Evolutionary conservation across 2,329 filamentous ascomycete species (phyloP), one percentile per base, ranked within the genome.

Genomic region (Fusarium transvaalense): DNA sequence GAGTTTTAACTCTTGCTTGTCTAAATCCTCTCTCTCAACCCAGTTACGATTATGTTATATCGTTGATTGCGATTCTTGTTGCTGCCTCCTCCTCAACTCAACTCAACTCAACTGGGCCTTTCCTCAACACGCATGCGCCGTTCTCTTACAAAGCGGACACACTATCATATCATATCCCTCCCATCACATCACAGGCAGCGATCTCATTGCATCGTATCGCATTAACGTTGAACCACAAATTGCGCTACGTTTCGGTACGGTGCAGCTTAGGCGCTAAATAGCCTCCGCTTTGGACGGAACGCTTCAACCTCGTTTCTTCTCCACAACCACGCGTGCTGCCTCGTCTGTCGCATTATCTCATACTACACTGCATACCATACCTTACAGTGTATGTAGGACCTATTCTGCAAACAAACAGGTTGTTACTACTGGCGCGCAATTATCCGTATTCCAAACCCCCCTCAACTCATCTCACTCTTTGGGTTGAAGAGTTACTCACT

Each of bases 301-400:
- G 41, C 68, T 66, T 64, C 58, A 62, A 67, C 57, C 68, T 69
- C 66, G 51, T 62, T 66, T 71, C 38, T 72, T 72, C 71, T 71
- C 71, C 71, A 72, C 71, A 73, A 69, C 63, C 70, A 68, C 67
- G 60, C 70, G 64, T 56, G 56, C 65, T 56, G 56, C 65, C 66
- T 69, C 70, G 62, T 71, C 70, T 50, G 68, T 73, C 68, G 71
- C 70, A 72, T 72, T 69, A 62, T 69, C 57, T 52, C 65, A 66
- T 69, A 69, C 66, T 61, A 61, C 59, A 35, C 56, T 58, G 56
- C 53, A 51, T 29, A 51, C 43, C 25, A 45, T 55, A 55, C 54
- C 46, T 35, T 57, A 48, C 31, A 50, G 47, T 35, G 47, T 37
- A 50, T 50, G 32, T 50, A 38, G 23, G 23, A 21, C 47, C n/a